Percentiles rank a stretch among this genome's conserved stretches.
phyloP scores from a whole-genome alignment of 495 filamentous ascomycete species.

The Annulohypoxylon maeteangense region DNA sequence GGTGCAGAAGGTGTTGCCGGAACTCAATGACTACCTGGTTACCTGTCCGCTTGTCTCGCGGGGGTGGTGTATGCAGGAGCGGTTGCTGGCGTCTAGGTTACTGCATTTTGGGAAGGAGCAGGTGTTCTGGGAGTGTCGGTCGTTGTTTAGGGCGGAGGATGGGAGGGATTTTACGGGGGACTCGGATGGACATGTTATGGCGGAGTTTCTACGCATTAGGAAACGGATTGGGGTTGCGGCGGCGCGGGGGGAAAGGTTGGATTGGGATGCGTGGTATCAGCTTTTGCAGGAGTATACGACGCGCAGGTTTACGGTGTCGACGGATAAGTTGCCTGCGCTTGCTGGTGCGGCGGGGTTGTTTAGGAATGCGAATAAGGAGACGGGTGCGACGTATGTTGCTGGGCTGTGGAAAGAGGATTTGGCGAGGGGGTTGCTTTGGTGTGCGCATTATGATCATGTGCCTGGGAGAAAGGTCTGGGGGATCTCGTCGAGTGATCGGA shows the following conservation, averaged over 20 bases:
- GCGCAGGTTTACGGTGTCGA: conserved; percentile 28
- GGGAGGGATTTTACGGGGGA: conserved; percentile 10
- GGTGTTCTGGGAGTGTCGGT: conserved; percentile 40
- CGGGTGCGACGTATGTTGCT: conserved; percentile 40
- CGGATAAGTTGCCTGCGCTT: conserved; percentile 45
- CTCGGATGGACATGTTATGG: conserved; percentile 20
- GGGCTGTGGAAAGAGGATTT: conserved; percentile 45
- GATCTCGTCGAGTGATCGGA: conserved; percentile 9
- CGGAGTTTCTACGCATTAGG: conserved; percentile 21
- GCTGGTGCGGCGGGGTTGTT: conserved; percentile 39
- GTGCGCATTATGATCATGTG: conserved; percentile 24
- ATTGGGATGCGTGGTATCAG: conserved; percentile 36
- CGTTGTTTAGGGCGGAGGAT: conserved; percentile 30
- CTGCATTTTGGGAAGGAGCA: conserved; percentile 38
- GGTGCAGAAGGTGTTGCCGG: conserved; percentile 31
- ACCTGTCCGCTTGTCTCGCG: conserved; percentile 41
- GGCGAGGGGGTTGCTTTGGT: conserved; percentile 41
- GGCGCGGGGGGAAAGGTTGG: conserved; percentile 4
- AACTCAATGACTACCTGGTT: conserved; percentile 26
- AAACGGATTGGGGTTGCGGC: conserved; percentile 27
- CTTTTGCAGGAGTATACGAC: conserved; percentile 41
- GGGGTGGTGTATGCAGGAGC: conserved; percentile 42
- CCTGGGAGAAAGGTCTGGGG: conserved; percentile 36
- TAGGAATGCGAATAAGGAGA: conserved; percentile 8
- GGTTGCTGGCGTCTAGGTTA: conserved; percentile 27